phyloP scores from a whole-genome alignment of 2,329 filamentous ascomycete genomes.

The Paradendryphiella salina region DNA sequence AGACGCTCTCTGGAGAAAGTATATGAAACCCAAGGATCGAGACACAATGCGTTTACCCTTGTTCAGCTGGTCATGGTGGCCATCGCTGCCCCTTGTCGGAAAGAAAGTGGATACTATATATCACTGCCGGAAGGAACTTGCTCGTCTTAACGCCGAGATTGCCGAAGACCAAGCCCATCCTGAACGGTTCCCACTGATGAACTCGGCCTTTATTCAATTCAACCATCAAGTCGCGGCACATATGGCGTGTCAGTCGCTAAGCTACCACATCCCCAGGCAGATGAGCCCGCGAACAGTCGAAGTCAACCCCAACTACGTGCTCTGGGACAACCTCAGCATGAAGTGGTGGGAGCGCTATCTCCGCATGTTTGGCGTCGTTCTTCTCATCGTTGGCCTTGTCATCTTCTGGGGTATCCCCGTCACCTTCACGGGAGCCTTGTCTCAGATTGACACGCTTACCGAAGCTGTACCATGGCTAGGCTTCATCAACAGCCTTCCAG shows the following conservation, averaged over 20 bases:
- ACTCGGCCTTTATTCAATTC: constrained; percentile 97
- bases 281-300: constrained; percentile 95
- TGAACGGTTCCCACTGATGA: constrained; percentile 88
- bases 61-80: constrained; percentile 65
- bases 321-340: constrained; percentile 97
- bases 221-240: constrained; percentile 96
- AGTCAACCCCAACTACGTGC: constrained; percentile 86
- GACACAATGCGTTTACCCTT: constrained; percentile 78
- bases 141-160: constrained; percentile 87
- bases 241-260: constrained; percentile 93
- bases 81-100: constrained; percentile 74
- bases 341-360: constrained; percentile 91
- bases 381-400: constrained; percentile 72
- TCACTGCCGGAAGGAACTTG: constrained; percentile 83
- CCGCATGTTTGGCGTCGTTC: constrained; percentile 67
- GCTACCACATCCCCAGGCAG: constrained; percentile 86
- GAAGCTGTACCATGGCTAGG: constrained; percentile 66
- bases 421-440: constrained; percentile 80
- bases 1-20: constrained; percentile 73
- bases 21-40: constrained; percentile 77
- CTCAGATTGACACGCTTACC: constrained; percentile 74
- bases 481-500: constrained; percentile 68
- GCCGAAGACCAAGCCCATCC: constrained; percentile 84
- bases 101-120: constrained; percentile 96
- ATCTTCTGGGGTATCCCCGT: constrained; percentile 91